A percentile compares a stretch with the other conserved stretches of the same genome.
phyloP scores from a whole-genome alignment of 2,329 filamentous ascomycete species.

The Epichloe coenophiala region DNA sequence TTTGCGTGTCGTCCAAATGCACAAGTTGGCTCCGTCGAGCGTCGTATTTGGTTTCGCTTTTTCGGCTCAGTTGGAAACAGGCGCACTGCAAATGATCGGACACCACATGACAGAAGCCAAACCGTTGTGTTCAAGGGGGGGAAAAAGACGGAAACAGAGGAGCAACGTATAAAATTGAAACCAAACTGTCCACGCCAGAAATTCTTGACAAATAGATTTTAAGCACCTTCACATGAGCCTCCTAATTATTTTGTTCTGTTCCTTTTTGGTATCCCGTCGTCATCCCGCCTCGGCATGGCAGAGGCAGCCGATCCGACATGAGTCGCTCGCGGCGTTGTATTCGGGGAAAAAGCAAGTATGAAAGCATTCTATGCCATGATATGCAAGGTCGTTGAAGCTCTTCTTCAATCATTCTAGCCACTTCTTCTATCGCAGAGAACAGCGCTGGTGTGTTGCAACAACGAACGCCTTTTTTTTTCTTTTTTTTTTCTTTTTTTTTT shows the following conservation, averaged over 20 bases:
- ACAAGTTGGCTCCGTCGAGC: too few relatives aligned
- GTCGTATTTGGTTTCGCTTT: too few relatives aligned
- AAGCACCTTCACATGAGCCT: conserved; percentile 2
- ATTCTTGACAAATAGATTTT: background rate
- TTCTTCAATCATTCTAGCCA: background rate
- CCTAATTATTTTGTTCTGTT: conserved; percentile 1
- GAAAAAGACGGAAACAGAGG: background rate
- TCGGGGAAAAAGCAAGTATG: background rate
- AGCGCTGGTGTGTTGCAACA: background rate
- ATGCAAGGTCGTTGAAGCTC: background rate
- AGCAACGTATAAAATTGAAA: background rate
- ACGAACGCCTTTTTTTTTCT: background rate
- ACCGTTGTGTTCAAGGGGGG: background rate
- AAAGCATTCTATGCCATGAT: conserved; percentile 4
- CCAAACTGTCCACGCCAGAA: background rate
- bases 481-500: background rate
- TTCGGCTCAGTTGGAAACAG: too few relatives aligned
- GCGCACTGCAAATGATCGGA: too few relatives aligned
- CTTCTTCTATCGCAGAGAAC: background rate
- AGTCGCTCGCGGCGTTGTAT: background rate
- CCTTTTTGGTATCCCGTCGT: background rate
- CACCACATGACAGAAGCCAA: background rate
- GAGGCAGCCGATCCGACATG: background rate
- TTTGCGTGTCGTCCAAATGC: too few relatives aligned
- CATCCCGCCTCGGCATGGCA: background rate